phyloP scores from a whole-genome alignment of 2,329 filamentous ascomycete species.

The Paraconiothyrium brasiliense region DNA sequence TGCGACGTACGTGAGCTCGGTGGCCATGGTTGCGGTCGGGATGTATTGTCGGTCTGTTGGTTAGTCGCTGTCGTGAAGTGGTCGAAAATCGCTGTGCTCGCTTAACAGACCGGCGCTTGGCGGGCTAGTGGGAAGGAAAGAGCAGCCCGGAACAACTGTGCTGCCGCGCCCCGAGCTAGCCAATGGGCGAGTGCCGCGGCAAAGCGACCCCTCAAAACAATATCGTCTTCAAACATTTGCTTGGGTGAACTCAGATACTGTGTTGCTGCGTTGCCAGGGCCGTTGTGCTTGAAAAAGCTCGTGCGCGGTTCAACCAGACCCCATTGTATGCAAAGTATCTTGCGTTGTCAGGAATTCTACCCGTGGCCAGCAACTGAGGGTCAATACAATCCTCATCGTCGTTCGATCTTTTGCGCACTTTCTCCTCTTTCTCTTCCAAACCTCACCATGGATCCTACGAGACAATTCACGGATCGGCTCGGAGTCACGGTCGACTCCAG shows the following conservation, averaged over 20 bases:
- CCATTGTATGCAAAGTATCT: neutral
- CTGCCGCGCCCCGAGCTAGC: slow-evolving; percentile 13
- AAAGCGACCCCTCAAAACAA: slow-evolving; percentile 8
- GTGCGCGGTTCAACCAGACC: neutral
- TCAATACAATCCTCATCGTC: neutral
- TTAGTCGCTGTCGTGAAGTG: slow-evolving; percentile 27
- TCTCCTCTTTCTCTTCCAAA: neutral
- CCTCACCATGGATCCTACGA: slow-evolving; percentile 28
- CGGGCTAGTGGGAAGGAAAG: neutral
- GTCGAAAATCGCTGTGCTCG: slow-evolving; percentile 29
- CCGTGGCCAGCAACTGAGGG: slow-evolving; percentile 8
- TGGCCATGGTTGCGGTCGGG: slow-evolving; percentile 54
- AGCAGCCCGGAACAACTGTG: slow-evolving; percentile 14
- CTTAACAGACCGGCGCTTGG: slow-evolving; percentile 22
- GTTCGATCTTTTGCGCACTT: slow-evolving; percentile 1
- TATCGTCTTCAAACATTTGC: neutral
- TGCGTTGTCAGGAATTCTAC: neutral
- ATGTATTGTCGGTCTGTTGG: slow-evolving; percentile 45
- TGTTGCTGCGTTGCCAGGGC: neutral
- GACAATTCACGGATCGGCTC: slow-evolving; percentile 33
- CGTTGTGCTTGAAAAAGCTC: neutral
- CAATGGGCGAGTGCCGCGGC: slow-evolving; percentile 17
- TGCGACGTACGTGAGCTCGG: slow-evolving; percentile 53
- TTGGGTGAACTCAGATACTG: neutral
- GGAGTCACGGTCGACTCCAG: slow-evolving; percentile 45